phyloP scores from a whole-genome alignment of 2,329 filamentous ascomycete species.

The Colletotrichum zoysiae region DNA sequence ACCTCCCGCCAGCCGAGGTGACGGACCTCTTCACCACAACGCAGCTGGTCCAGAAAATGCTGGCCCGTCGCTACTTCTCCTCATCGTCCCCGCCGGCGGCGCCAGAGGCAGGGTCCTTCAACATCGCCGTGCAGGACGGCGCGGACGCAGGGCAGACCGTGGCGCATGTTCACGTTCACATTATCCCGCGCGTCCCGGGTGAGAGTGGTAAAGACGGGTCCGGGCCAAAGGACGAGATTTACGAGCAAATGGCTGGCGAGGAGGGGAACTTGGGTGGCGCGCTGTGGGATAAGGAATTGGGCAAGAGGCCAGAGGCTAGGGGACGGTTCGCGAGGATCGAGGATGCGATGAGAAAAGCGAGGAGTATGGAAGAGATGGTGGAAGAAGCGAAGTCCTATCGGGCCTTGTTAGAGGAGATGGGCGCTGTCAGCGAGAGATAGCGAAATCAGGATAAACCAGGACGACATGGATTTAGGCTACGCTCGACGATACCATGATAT shows the following conservation, averaged over 20 bases:
- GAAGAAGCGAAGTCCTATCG: constrained; percentile 79
- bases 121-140: constrained; percentile 96
- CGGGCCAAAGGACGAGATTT: constrained; percentile 77
- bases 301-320: constrained; percentile 60
- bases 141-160: constrained; percentile 93
- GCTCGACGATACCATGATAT: neutral
- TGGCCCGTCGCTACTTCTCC: constrained; percentile 69
- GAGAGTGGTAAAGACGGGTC: constrained; percentile 58
- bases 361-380: constrained; percentile 81
- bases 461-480: neutral
- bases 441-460: neutral
- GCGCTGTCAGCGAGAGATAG: constrained; percentile 35
- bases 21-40: constrained; percentile 89
- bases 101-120: constrained; percentile 78
- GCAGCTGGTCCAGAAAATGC: constrained; percentile 82
- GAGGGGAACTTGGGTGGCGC: constrained; percentile 84
- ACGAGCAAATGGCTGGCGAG: constrained; percentile 85
- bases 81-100: constrained; percentile 60
- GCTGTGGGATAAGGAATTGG: constrained; percentile 65
- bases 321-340: constrained; percentile 77
- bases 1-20: constrained; percentile 79
- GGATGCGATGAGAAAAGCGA: constrained; percentile 75
- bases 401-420: constrained; percentile 60
- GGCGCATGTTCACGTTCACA: constrained; percentile 91
- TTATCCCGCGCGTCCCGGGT: constrained; percentile 79